Evolutionary conservation across 2,329 filamentous ascomycete species (phyloP).

Genomic region (Lithohypha guttulata): DNA sequence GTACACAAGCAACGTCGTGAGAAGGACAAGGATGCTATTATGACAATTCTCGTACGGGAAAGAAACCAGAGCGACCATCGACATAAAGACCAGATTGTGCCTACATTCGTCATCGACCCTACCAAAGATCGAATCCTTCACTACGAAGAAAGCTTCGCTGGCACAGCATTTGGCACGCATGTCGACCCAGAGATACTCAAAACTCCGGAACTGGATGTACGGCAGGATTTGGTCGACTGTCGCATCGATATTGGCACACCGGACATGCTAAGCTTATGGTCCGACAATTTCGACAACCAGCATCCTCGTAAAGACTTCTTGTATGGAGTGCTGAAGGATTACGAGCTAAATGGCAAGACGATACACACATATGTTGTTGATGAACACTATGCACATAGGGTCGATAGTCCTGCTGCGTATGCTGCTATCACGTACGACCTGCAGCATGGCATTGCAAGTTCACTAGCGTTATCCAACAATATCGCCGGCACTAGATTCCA

Average conservation of each 20-base stretch:
- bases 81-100: slow-evolving; percentile 62
- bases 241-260: slow-evolving; percentile 96
- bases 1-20: slow-evolving; percentile 70
- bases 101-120: slow-evolving; percentile 78
- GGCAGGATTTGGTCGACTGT: slow-evolving; percentile 82
- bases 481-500: slow-evolving; percentile 77
- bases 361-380: slow-evolving; percentile 80
- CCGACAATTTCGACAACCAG: slow-evolving; percentile 96
- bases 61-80: slow-evolving; percentile 65
- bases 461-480: slow-evolving; percentile 35
- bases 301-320: slow-evolving; percentile 78
- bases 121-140: slow-evolving; percentile 73
- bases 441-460: slow-evolving; percentile 16
- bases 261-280: slow-evolving; percentile 88
- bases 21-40: slow-evolving; percentile 86
- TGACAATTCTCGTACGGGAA: slow-evolving; percentile 86
- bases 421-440: slow-evolving; percentile 71
- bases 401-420: slow-evolving; percentile 78
- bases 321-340: slow-evolving; percentile 88
- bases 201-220: slow-evolving; percentile 66
- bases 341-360: slow-evolving; percentile 93
- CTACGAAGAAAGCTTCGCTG: slow-evolving; percentile 69
- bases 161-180: slow-evolving; percentile 34
- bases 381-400: slow-evolving; percentile 75
- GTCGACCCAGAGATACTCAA: slow-evolving; percentile 73